Evolutionary conservation across 1,139 yeast species (phyloP), one percentile per base, ranked within the genome.

Genomic region (Kodamaea sp.): DNA sequence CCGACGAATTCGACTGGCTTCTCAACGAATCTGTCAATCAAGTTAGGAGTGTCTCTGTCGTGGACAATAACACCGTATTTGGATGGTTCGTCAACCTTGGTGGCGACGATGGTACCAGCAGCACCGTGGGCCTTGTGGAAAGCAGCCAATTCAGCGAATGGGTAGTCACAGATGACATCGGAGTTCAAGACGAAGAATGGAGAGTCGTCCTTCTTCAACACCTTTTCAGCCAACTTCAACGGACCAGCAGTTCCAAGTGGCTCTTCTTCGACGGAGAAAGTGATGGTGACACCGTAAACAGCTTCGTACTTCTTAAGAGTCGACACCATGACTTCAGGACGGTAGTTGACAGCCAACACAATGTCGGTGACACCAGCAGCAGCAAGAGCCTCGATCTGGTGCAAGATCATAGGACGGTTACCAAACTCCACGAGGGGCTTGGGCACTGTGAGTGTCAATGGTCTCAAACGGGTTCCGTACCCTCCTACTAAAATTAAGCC

Each of bases 171-270:
- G 64, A 92, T 92, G 50, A 94, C 96, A 65, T 94, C 99, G 29
- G 97, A 89, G 81, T 94, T 94, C 60, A 94, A 79, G 44, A 94
- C 99, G 56, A 94, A 94, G 74, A 94, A 89, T 48, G 99, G 99
- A 41, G 95, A 73, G 65, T 87, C 80, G 68, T 94, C 98, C 77
- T 92, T 94, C 70, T 80, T 85, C 66, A 92, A 79, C 41, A 92
- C 83, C 50, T 85, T 78, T 73, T 90, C 97, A 50, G 99, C 98
- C 59, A 92, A 84, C 72, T 90, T 92, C 63, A 92, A 78, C 46
- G 99, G 99, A 64, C 99, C 99, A 49, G 98, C 98, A 50, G 99
- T 92, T 49, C 97, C 99, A 63, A 94, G 79, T 43, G 98, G 98
- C 74, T 94, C 99, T 63, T 92, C 95, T 75, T 94, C 99, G 51